These are phyloP conservation scores for Blastomyces gilchristii DNA, from an alignment of 2,329 filamentous ascomycete species.

Conservation along the genomic window DNA sequence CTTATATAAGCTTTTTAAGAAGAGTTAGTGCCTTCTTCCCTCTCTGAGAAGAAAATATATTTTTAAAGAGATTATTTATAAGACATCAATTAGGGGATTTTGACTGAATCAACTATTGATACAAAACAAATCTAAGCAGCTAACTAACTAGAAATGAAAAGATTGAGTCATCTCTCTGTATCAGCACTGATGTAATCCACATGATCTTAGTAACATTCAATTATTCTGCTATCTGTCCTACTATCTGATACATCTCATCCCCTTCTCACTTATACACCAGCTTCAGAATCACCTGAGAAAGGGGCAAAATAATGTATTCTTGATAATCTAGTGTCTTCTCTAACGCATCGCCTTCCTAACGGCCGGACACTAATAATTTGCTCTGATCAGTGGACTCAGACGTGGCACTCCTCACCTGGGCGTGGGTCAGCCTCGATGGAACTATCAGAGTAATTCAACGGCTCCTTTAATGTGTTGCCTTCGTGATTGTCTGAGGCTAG, in stretches of 20 bases:
- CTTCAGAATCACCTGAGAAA: neutral
- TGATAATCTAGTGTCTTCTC: neutral
- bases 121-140: neutral
- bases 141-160: neutral
- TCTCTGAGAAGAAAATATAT: neutral
- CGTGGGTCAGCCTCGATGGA: too few species aligned
- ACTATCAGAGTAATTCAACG: too few species aligned
- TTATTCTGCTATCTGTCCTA: neutral
- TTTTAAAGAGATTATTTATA: neutral
- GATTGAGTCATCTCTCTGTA: neutral
- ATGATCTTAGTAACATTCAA: neutral
- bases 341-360: too few species aligned
- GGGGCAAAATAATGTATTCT: neutral
- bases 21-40: neutral
- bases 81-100: neutral
- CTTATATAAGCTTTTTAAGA: neutral
- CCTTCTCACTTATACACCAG: neutral
- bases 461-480: neutral
- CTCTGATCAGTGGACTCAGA: too few species aligned
- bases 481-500: neutral
- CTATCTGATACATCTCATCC: neutral
- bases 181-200: neutral
- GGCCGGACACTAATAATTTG: too few species aligned
- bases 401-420: fast-evolving
- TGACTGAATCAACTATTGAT: neutral